Evolutionary conservation across 768 basidiomycete species (phyloP).

Genomic region (Tricholoma terreum): DNA sequence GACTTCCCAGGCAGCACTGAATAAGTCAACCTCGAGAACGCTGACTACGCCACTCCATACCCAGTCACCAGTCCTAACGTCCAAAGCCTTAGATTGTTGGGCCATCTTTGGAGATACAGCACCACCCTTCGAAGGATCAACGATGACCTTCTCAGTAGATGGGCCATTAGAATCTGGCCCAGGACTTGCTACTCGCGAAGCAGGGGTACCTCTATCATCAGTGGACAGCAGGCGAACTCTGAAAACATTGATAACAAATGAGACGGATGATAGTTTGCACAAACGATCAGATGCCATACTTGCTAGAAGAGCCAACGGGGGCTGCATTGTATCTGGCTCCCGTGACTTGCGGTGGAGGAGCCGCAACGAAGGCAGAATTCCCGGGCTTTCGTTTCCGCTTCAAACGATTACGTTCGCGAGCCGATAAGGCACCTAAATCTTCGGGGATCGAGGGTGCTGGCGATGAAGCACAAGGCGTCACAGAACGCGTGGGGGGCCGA

Average conservation of each 20-base stretch:
- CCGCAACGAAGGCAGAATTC: slow-evolving; percentile 76
- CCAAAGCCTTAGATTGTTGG: slow-evolving; percentile 75
- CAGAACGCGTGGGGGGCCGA: slow-evolving; percentile 38
- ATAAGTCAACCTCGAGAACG: slow-evolving; percentile 77
- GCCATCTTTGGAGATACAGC: slow-evolving; percentile 75
- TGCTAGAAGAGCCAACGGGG: slow-evolving; percentile 55
- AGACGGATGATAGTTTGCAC: background rate
- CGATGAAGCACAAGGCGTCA: slow-evolving; percentile 48
- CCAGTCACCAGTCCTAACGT: slow-evolving; percentile 75
- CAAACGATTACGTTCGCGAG: slow-evolving; percentile 88
- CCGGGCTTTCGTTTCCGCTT: slow-evolving; percentile 94
- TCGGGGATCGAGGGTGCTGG: slow-evolving; percentile 43
- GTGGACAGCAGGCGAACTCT: slow-evolving; percentile 75
- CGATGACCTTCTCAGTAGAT: slow-evolving; percentile 60
- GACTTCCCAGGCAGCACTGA: slow-evolving; percentile 88
- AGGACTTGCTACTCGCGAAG: slow-evolving; percentile 60
- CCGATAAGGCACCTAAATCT: slow-evolving; percentile 65
- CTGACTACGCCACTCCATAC: slow-evolving; percentile 83
- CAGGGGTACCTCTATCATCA: slow-evolving; percentile 50
- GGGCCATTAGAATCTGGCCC: slow-evolving; percentile 38
- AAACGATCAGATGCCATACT: slow-evolving; percentile 36
- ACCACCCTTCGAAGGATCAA: slow-evolving; percentile 83
- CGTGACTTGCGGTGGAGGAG: slow-evolving; percentile 58
- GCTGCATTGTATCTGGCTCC: slow-evolving; percentile 63
- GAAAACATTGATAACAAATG: slow-evolving; percentile 1